Evolutionary conservation across 2,329 filamentous ascomycete species (phyloP), one percentile per base, ranked within the genome.

Genomic region (Fulvia fulva): DNA sequence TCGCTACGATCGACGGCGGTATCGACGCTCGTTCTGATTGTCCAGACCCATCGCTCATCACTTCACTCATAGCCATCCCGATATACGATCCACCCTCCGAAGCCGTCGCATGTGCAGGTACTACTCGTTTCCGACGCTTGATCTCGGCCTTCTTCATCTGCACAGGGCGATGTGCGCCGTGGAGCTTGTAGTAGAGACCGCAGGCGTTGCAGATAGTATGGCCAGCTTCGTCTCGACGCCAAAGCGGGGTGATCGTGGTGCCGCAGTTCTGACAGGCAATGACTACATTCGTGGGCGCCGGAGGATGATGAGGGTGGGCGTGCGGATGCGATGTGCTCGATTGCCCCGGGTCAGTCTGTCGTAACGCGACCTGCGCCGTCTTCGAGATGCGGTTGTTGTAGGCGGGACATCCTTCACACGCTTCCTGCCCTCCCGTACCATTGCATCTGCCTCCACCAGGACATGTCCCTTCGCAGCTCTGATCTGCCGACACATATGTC

Each of bases 71-170:
- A 9, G 26, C n/a, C 26, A 32, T 50, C n/a, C 47, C 47, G 28
- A 43, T 22, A 21, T 52, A 63, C 11, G 55, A 49, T 25, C 47
- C 57, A 11, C 58, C 56, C 34, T 74, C 61, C 47, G 57, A 55
- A 5, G 78, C 54, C 76, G 74, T 57, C 79, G 79, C 56, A 30
- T 50, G 47, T 78, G 89, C 91, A 19, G 93, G 92, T 45, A 97
- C 92, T 5, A 97, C 91, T 58, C 94, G 87, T 80, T 97, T 97
- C 60, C 94, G 83, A 62, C 94, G 85, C 76, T 99, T 97, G 73
- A 99, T 99, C 25, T 96, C 89, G 2, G 91, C 89, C 74, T 97
- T 97, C 76, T 97, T 99, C 94, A 99, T 97, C n/a, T 91, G 91
- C 5, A 94, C 90, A 0, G 94, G 94, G 44, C 94, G 84, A 74